Evolutionary conservation across 1,139 yeast species (phyloP), one percentile per base, ranked within the genome.

Genomic region (Ogataea hybrid): DNA sequence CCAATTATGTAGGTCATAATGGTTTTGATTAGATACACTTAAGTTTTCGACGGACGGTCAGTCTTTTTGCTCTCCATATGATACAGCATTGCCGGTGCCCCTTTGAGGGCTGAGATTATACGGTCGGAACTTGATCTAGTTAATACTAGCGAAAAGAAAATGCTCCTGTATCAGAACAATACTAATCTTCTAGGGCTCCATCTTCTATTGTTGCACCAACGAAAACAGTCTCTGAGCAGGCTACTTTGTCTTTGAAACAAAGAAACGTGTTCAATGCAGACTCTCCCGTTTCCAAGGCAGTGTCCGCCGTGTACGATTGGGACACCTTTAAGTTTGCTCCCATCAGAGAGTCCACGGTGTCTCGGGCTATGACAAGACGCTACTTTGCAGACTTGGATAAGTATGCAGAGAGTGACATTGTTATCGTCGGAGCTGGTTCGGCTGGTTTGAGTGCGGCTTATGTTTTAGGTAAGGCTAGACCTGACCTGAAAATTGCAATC

Each of bases 291-390:
- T 50, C 60, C 15, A 67, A 65, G 47, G 66, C 70, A 12, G 58
- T 67, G 16, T 53, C 64, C 25, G 67, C 69, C 35, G 64, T 62
- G 35, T 68, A 63, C 46, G 82, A 81, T 61, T 82, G 90, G 90
- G 78, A 81, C 23, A 68, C 71, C 32, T 84, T 84, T 66, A 68
- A 71, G 51, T 84, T 84, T 62, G 75, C 79, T 18, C 89, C 89
- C 47, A 84, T 84, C 54, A 73, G 90, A 48, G 92, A 84, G 65
- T 79, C 88, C 8, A 79, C 85, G 3, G 90, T 84, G 28, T 81
- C 90, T n/a, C 73, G 92, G 48, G 92, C 92, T 28, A 84, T 84
- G 92, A 83, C 90, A 39, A 72, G 69, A 52, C 77, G 92, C 50
- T 84, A 84, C 67, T 84, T 83, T 62, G 75, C 76, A 36, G 92